Percentiles rank a stretch among this genome's conserved stretches.
Conservation (phyloP, 192 early-diverging fungal species). For the Glomus cerebriforme region DNA sequence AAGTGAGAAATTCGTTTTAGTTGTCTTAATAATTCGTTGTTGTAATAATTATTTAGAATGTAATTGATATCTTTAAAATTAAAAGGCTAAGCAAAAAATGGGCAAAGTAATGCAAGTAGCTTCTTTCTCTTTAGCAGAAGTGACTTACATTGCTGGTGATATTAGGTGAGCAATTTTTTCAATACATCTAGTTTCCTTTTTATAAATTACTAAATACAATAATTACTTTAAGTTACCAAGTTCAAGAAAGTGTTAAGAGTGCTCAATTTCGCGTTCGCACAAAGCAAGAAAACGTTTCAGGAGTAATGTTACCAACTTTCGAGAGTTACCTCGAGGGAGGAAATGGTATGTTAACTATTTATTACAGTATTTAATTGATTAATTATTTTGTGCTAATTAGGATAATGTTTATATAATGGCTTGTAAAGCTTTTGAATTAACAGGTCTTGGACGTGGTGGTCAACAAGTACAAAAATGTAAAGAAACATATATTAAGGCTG, state of each 20-base stretch:
- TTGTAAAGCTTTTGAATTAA: slow-evolving; percentile 85
- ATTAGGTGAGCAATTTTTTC: slow-evolving; percentile 63
- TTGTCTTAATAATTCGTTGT: slow-evolving; percentile 22
- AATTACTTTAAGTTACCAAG: slow-evolving; percentile 72
- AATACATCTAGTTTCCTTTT: neutral
- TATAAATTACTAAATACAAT: neutral
- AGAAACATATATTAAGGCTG: slow-evolving; percentile 92
- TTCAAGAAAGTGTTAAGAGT: slow-evolving; percentile 90
- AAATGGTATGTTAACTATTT: slow-evolving; percentile 65
- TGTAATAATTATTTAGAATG: neutral
- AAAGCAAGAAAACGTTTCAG: slow-evolving; percentile 97
- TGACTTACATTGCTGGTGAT: slow-evolving; percentile 95
- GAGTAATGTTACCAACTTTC: slow-evolving; percentile 92
- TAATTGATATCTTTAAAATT: neutral
- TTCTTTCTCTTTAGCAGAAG: slow-evolving; percentile 97
- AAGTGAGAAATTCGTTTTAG: slow-evolving; percentile 58
- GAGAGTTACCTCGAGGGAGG: slow-evolving; percentile 85
- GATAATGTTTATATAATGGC: neutral
- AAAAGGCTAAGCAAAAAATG: slow-evolving; percentile 97
- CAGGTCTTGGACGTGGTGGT: slow-evolving; percentile 97
- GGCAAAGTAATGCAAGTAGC: slow-evolving; percentile 98
- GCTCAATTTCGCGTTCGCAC: slow-evolving; percentile 91
- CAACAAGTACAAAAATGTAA: slow-evolving; percentile 96
- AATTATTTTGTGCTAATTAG: neutral
- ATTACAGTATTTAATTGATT: neutral